A percentile compares a stretch with the other conserved stretches of the same genome.
Evolutionary conservation across 208 protist genomes (phyloP).

Genomic region (Vickermania ingenoplastis): DNA sequence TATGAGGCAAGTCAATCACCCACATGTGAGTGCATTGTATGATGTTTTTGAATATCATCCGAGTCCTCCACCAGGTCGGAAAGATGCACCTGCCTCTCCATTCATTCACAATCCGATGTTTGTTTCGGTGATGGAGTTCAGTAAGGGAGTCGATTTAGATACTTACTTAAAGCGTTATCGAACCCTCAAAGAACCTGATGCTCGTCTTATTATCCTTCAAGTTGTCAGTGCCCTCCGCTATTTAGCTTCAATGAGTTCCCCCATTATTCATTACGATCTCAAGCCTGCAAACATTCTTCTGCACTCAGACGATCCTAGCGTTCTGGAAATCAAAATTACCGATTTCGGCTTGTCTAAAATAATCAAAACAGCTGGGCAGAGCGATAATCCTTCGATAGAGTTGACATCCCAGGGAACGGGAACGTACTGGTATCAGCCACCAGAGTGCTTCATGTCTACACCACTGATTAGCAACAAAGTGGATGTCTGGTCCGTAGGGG

Average conservation of each 20-base stretch:
- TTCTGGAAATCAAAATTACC: constrained; percentile 91
- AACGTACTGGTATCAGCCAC: constrained; percentile 96
- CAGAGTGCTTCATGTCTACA: constrained; percentile 92
- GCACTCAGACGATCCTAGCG: constrained; percentile 41
- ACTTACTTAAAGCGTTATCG: constrained; percentile 80
- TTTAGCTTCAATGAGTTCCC: constrained; percentile 61
- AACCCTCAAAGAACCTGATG: constrained; percentile 81
- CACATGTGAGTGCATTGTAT: constrained; percentile 67
- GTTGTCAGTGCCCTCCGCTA: constrained; percentile 90
- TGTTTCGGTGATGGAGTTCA: constrained; percentile 93
- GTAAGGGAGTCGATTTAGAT: constrained; percentile 86
- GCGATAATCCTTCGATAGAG: constrained; percentile 84
- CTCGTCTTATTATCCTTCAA: constrained; percentile 81
- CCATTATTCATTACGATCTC: constrained; percentile 81
- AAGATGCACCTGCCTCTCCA: no score
- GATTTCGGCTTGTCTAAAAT: constrained; percentile 97
- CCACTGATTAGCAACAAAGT: constrained; percentile 87
- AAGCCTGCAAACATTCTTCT: constrained; percentile 74
- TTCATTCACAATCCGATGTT: constrained; percentile 75
- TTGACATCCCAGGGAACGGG: constrained; percentile 93
- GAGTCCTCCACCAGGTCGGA: no score
- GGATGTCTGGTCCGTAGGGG: constrained; percentile 87
- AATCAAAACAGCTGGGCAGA: constrained; percentile 41
- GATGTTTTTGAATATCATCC: constrained; percentile 90
- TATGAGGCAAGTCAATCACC: constrained; percentile 83